Base-by-base conservation (phyloP, 495 filamentous ascomycete genomes). In the Opeltia flavorubescens region DNA sequence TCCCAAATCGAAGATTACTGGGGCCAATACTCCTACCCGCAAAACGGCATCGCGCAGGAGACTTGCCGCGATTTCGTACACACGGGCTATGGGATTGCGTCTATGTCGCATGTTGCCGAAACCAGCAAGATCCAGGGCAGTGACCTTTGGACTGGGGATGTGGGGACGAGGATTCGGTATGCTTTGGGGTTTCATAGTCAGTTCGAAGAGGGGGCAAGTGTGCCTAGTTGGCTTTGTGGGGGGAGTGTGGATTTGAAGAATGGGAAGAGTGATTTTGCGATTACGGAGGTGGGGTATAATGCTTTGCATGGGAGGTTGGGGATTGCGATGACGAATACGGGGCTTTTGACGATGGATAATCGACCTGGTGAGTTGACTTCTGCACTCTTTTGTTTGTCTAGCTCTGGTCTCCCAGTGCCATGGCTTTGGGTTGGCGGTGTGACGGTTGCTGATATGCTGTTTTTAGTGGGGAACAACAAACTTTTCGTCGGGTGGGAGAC, bases 41-140 rank as follows among this genome's bases (percentile, higher is more conserved):
- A 50, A 8, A 44, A 51, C 31, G 56, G 49, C 5, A 42, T 49
- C 38, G 54, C 58, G 1, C 58, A 62, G 30, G 58, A 61, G 29
- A 62, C 58, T 25, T 62, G 56, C 23, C 51, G 59, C 21, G 60
- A 61, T 30, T 51, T 57, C 21, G 44, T 46, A n/a, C 60, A 60
- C 44, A 59, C 52, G 0, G 52, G 56, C 4, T 59, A 57, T 38
- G 47, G 39, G 7, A 44, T 62, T 11, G 46, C 54, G 5, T 59
- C 53, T 4, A 62, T 62, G 30, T 47, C 56, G 9, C 60, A 62
- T 28, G 46, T 60, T 5, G 49, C 54, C 1, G 56, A 60, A 49
- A 60, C 50, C 0, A 48, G 53, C 7, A 51, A 54, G 3, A 61
- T 62, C 29, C 60, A 62, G 40, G 58, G 56, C 1, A 44, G 27